phyloP scores from a whole-genome alignment of 2,329 filamentous ascomycete species.

The Monilinia polystroma region DNA sequence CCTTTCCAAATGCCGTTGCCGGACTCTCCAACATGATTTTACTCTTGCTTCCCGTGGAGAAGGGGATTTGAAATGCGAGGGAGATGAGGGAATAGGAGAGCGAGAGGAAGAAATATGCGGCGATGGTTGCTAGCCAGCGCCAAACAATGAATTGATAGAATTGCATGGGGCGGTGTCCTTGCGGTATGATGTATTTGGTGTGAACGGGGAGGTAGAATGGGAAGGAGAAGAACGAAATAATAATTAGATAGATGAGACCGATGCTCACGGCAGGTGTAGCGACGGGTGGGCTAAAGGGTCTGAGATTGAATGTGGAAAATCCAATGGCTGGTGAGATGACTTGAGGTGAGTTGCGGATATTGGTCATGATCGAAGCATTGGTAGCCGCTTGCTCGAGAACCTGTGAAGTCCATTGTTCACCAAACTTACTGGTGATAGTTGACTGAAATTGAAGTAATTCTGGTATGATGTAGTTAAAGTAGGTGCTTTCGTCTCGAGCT shows the following conservation, averaged over 20 bases:
- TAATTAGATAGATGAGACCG: conserved; percentile 63
- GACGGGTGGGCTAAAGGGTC: conserved; percentile 56
- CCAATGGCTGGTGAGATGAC: conserved; percentile 56
- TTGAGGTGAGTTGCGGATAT: conserved; percentile 50
- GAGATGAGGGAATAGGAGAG: conserved; percentile 63
- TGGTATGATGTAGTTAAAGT: conserved; percentile 53
- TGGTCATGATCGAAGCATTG: conserved; percentile 41
- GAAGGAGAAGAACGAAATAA: conserved; percentile 65
- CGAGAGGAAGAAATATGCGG: conserved; percentile 60
- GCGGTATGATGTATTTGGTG: conserved; percentile 54
- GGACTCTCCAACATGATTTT: conserved; percentile 48
- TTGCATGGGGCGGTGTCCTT: conserved; percentile 56
- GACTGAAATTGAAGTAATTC: conserved; percentile 25
- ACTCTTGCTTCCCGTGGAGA: conserved; percentile 49
- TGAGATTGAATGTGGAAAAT: conserved; percentile 56
- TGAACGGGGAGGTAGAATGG: conserved; percentile 65
- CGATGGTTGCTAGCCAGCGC: conserved; percentile 55
- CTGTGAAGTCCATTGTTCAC: conserved; percentile 18
- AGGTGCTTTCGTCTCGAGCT: conserved; percentile 55
- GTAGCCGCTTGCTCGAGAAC: conserved; percentile 36
- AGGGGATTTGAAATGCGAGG: conserved; percentile 62
- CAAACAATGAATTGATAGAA: conserved; percentile 58
- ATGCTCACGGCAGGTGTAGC: conserved; percentile 59
- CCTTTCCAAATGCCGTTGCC: conserved; percentile 55
- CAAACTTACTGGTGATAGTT: conserved; percentile 1